A percentile compares a stretch with the other conserved stretches of the same genome.
phyloP scores from a whole-genome alignment of 2,329 filamentous ascomycete species.

The Trichophyton rubrum region DNA sequence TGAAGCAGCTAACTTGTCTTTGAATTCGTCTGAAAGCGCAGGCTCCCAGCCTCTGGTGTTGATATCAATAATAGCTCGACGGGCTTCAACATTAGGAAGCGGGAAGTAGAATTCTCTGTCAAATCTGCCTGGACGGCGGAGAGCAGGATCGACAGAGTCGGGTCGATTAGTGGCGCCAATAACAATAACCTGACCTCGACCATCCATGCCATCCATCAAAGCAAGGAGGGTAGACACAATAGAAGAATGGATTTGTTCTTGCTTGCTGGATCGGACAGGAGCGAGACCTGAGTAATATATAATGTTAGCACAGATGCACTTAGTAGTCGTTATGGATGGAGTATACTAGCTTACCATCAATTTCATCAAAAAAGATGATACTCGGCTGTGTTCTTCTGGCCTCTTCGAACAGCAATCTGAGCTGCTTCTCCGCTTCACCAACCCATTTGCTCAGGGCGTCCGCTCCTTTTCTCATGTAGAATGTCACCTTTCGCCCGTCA shows the following conservation, averaged over 20 bases:
- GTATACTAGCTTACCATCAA: slow-evolving; percentile 53
- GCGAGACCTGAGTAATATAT: slow-evolving; percentile 45
- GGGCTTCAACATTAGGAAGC: slow-evolving; percentile 65
- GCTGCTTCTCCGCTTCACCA: slow-evolving; percentile 89
- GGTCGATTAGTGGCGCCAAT: slow-evolving; percentile 98
- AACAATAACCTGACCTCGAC: slow-evolving; percentile 93
- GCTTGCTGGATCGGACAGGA: slow-evolving; percentile 90
- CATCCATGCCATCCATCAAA: slow-evolving; percentile 96
- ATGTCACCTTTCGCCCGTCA: slow-evolving; percentile 87
- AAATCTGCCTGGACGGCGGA: slow-evolving; percentile 93
- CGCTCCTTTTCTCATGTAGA: slow-evolving; percentile 98
- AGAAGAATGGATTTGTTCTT: slow-evolving; percentile 96
- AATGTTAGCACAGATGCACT: slow-evolving; percentile 1
- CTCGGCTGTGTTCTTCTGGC: slow-evolving; percentile 90
- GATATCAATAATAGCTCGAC: slow-evolving; percentile 82
- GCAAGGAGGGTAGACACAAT: slow-evolving; percentile 92
- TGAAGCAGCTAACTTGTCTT: slow-evolving; percentile 64
- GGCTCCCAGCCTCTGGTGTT: slow-evolving; percentile 89
- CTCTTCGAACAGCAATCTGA: slow-evolving; percentile 88
- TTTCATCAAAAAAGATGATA: slow-evolving; percentile 99
- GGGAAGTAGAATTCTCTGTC: slow-evolving; percentile 98
- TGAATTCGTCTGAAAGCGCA: slow-evolving; percentile 61
- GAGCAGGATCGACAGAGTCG: slow-evolving; percentile 95
- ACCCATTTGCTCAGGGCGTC: slow-evolving; percentile 99
- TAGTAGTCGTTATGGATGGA: neutral